Conservation (phyloP, 2,329 filamentous ascomycete species). For the Apiospora rasikravindrae region DNA sequence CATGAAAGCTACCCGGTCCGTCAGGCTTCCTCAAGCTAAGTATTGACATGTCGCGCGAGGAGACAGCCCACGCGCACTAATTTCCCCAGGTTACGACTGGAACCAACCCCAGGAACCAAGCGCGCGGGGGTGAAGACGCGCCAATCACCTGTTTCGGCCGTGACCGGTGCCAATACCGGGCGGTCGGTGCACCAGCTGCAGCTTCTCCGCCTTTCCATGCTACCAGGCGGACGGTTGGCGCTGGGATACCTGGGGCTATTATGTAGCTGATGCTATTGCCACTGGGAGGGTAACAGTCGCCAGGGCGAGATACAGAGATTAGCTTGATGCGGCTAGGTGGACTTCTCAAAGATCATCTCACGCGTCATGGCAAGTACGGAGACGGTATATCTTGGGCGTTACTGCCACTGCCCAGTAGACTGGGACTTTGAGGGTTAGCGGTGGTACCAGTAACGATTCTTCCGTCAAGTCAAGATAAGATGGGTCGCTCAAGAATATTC, state of each 20-base stretch:
- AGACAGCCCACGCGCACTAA: background rate
- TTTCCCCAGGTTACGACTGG: background rate
- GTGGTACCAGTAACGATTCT: background rate
- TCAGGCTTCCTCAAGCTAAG: background rate
- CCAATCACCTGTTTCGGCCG: background rate
- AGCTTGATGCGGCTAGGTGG: background rate
- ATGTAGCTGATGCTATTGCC: background rate
- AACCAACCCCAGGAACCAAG: background rate
- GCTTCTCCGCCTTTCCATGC: background rate
- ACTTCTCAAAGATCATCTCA: background rate
- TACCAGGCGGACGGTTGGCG: background rate
- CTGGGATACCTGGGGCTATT: background rate
- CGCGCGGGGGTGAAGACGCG: background rate
- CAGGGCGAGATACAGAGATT: background rate
- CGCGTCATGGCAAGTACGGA: background rate
- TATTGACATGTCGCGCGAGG: background rate
- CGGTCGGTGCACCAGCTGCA: background rate
- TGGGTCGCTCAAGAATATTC: slow-evolving; percentile 2
- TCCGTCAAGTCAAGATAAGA: background rate
- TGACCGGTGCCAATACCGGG: slow-evolving; percentile 14
- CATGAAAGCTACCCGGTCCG: background rate
- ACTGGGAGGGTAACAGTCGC: background rate
- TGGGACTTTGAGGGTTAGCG: background rate
- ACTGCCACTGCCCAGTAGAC: background rate
- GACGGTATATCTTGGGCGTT: background rate